A percentile compares a stretch with the other conserved stretches of the same genome.
phyloP scores from a whole-genome alignment of 2,329 filamentous ascomycete species.

The Exophiala sideris region DNA sequence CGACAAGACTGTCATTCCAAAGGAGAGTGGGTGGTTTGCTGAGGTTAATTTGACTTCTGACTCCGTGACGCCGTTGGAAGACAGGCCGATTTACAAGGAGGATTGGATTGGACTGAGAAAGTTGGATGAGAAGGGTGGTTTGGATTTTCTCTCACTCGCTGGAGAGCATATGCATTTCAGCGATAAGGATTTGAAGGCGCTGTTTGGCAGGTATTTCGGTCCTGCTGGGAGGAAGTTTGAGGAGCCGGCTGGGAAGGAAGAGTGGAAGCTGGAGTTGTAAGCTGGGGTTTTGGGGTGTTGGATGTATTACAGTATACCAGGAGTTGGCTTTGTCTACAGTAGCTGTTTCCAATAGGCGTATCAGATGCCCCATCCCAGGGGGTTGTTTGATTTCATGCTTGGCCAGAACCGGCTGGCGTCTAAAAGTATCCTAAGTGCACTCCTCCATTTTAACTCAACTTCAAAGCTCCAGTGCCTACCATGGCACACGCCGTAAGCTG shows the following conservation, averaged over 20 bases:
- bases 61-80: constrained; percentile 63
- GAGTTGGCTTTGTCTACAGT: background rate
- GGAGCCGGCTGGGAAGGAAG: background rate
- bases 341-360: background rate
- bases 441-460: no score
- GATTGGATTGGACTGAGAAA: constrained; percentile 87
- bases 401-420: no score
- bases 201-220: constrained; percentile 56
- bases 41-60: constrained; percentile 70
- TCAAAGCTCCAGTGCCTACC: no score
- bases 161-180: constrained; percentile 82
- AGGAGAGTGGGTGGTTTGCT: constrained; percentile 86
- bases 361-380: no score
- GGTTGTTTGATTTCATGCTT: no score
- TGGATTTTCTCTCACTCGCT: constrained; percentile 69
- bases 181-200: constrained; percentile 61
- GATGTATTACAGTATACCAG: background rate
- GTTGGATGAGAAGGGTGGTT: constrained; percentile 73
- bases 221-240: constrained; percentile 24
- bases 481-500: no score
- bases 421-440: no score
- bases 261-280: constrained; percentile 14
- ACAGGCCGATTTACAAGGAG: constrained; percentile 73
- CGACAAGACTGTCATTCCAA: constrained; percentile 81
- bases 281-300: background rate